These are phyloP conservation scores for Mortierella sp. DNA, from an alignment of 371 early-diverging fungal species.

Conservation along the genomic window DNA sequence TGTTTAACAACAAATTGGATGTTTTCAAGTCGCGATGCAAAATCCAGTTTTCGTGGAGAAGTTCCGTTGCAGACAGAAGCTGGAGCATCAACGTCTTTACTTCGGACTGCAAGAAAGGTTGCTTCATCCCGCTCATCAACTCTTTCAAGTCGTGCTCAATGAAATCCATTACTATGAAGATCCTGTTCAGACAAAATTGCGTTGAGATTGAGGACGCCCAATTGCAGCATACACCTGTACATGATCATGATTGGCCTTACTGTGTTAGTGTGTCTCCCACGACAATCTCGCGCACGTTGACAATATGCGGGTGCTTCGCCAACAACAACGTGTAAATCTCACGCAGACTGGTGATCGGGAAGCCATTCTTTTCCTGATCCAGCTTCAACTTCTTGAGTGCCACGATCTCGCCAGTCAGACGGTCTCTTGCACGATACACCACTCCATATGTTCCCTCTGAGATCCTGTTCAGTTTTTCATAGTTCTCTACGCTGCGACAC, in stretches of 20 bases:
- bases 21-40: conserved; percentile 99
- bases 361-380: conserved; percentile 95
- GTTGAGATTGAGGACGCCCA: too few species aligned
- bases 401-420: conserved; percentile 91
- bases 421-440: conserved; percentile 96
- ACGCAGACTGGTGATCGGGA: conserved; percentile 92
- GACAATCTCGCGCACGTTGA: conserved; percentile 93
- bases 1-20: conserved; percentile 91
- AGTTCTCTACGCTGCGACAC: conserved; percentile 86
- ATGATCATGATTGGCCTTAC: conserved; percentile 55
- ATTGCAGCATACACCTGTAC: not conserved
- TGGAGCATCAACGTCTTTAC: conserved; percentile 94
- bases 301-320: conserved; percentile 94
- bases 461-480: conserved; percentile 94
- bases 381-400: conserved; percentile 98
- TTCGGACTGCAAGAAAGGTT: conserved; percentile 87
- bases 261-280: conserved; percentile 81
- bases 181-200: conserved; percentile 61
- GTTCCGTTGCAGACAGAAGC: conserved; percentile 83
- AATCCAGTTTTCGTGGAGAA: conserved; percentile 96
- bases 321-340: conserved; percentile 92
- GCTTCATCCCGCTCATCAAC: conserved; percentile 87
- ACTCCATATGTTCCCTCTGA: conserved; percentile 99
- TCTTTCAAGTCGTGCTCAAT: conserved; percentile 95
- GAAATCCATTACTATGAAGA: conserved; percentile 98